Evolutionary conservation across 2,329 filamentous ascomycete genomes (phyloP).

Genomic region (Calonectria hongkongensis): DNA sequence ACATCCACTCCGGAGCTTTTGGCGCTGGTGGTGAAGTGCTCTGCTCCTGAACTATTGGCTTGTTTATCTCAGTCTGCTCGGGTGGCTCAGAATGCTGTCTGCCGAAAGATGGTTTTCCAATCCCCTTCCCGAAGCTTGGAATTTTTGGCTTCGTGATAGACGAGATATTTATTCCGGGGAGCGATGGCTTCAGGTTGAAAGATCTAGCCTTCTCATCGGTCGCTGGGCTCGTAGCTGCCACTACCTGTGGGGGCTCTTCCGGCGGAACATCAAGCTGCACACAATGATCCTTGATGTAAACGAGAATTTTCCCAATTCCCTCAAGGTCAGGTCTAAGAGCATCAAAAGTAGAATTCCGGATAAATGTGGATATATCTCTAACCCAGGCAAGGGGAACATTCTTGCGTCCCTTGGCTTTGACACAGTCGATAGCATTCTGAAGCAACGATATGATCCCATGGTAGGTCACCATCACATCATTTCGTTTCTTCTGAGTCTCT

Average conservation of each 20-base stretch:
- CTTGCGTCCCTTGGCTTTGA: neutral
- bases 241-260: neutral
- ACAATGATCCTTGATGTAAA: constrained; percentile 5
- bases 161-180: neutral
- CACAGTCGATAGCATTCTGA: neutral
- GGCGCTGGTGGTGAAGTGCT: neutral
- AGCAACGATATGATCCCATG: neutral
- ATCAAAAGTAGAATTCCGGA: constrained; percentile 1
- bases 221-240: neutral
- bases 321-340: neutral
- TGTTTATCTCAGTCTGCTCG: neutral
- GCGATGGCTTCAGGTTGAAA: neutral
- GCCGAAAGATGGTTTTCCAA: neutral
- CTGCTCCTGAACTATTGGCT: neutral
- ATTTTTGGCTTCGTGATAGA: neutral
- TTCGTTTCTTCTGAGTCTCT: neutral
- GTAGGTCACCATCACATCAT: neutral
- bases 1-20: neutral
- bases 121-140: neutral
- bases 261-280: neutral
- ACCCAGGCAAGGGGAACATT: neutral
- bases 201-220: neutral
- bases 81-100: neutral
- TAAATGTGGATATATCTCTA: neutral
- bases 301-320: neutral